Evolutionary conservation across 192 early-diverging fungal species (phyloP).

Genomic region (Chytriomyces confervae): DNA sequence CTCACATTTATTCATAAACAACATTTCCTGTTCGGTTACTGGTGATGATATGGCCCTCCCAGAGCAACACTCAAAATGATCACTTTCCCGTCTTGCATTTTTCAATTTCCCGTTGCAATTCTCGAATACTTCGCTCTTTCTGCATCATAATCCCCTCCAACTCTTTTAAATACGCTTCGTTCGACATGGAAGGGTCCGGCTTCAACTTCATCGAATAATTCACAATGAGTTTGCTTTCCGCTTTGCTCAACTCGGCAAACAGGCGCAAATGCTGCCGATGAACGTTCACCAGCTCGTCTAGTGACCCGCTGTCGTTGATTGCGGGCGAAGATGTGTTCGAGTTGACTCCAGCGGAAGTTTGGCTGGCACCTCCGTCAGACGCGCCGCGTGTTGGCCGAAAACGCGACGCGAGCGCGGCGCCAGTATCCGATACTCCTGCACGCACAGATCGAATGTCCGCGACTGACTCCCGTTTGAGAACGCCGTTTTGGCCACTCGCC

Average conservation of each 20-base stretch:
- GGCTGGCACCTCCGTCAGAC: background rate
- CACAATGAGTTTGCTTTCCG: conserved; percentile 57
- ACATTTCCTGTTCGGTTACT: background rate
- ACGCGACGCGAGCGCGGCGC: background rate
- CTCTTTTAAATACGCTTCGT: conserved; percentile 36
- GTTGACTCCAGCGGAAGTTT: too few relatives aligned
- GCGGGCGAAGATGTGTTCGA: background rate
- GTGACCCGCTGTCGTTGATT: background rate
- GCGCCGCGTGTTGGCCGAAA: background rate
- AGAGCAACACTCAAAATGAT: background rate
- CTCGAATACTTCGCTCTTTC: conserved; percentile 27
- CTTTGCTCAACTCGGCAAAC: conserved; percentile 50
- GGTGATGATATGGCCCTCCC: too few relatives aligned
- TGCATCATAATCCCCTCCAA: conserved; percentile 25
- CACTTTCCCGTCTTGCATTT: conserved; percentile 5
- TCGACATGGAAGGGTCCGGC: conserved; percentile 13
- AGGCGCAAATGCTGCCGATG: conserved; percentile 59
- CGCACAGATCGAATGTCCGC: background rate
- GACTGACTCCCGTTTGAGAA: background rate
- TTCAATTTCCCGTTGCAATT: conserved; percentile 11
- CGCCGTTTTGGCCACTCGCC: background rate
- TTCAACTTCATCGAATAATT: conserved; percentile 53
- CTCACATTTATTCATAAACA: background rate
- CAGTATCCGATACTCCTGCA: background rate
- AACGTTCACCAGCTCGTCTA: conserved; percentile 54